Base-by-base conservation (phyloP, 2,329 filamentous ascomycete genomes). In the Colletotrichum lindemuthianum region DNA sequence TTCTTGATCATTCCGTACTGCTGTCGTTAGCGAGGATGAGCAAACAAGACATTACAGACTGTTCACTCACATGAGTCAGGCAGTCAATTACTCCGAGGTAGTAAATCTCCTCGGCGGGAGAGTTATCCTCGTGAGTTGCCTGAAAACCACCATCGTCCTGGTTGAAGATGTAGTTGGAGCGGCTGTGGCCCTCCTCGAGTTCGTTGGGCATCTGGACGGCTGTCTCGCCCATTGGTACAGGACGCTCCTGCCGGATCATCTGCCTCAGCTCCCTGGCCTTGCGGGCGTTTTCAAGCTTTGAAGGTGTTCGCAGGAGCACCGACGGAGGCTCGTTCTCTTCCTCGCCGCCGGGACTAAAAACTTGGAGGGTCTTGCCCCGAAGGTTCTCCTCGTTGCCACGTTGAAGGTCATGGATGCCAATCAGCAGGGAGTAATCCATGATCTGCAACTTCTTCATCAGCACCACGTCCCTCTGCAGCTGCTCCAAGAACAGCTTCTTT, bases 21-120 rank as follows among this genome's bases (percentile, higher is more conserved):
- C 33, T 34, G 16, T 8, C n/a, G 55, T 68, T 53, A 68, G 65
- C 58, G 36, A 8, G 16, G 43, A 33, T 24, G 15, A 44, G 32
- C 4, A 4, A 39, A 24, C 24, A n/a, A 10, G 13, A 50, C 32
- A 60, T 10, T 40, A 10, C 3, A 13, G 5, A 33, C 48, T 12
- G 4, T 7, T 39, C 57, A 87, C 92, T 88, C 85, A 97, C 93
- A 76, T 97, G 93, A 71, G 96, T 99, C 72, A 99, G 83, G 77
- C 96, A 99, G 78, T 99, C 96, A 76, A 99, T 99, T 71, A 99
- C 96, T 40, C 96, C 96, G 8, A 99, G 87, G 75, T 99, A 99
- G 78, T 99, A 99, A 45, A 99, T 93, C 78, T 97, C 93, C 59
- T 97, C 92, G 2, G 91, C 94, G 2, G 92, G 88, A 13, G 82